phyloP scores from a whole-genome alignment of 2,329 filamentous ascomycete species.

The Fusarium sublunatum region DNA sequence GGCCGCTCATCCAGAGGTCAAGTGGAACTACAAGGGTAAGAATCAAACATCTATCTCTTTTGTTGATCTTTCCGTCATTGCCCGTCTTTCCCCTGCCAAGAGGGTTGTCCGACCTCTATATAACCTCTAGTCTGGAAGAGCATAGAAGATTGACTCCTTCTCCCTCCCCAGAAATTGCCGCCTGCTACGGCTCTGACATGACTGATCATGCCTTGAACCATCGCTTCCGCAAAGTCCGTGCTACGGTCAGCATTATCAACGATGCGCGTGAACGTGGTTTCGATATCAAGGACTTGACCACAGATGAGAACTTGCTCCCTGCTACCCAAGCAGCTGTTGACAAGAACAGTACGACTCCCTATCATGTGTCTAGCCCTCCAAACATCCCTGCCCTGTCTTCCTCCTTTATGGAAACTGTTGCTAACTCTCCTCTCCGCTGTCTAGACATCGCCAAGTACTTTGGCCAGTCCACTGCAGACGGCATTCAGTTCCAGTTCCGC shows the following conservation, averaged over 20 bases:
- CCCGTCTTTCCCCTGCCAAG: background rate
- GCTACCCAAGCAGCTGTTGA: constrained; percentile 54
- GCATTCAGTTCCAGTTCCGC: constrained; percentile 71
- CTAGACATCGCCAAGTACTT: constrained; percentile 70
- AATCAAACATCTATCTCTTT: constrained; percentile 5
- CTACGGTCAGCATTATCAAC: constrained; percentile 55
- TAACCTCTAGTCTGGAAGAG: constrained; percentile 31
- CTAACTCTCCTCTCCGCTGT: constrained; percentile 10
- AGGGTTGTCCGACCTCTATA: background rate
- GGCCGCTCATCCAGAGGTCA: constrained; percentile 64
- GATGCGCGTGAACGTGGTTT: constrained; percentile 50
- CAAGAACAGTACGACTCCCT: constrained; percentile 54
- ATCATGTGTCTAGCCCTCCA: background rate
- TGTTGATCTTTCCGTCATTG: background rate
- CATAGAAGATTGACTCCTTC: constrained; percentile 48
- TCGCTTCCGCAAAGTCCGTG: constrained; percentile 61
- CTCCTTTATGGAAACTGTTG: background rate
- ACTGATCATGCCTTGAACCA: constrained; percentile 62
- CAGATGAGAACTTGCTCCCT: constrained; percentile 52
- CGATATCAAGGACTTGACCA: constrained; percentile 58
- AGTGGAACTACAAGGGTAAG: constrained; percentile 72
- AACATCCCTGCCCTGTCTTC: background rate
- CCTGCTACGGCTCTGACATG: constrained; percentile 62
- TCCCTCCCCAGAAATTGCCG: constrained; percentile 57
- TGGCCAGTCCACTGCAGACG: constrained; percentile 67